Percentiles rank a stretch among this genome's conserved stretches.
Evolutionary conservation across 1,139 yeast genomes (phyloP).

Genomic region (Suhomyces chickasaworum): DNA sequence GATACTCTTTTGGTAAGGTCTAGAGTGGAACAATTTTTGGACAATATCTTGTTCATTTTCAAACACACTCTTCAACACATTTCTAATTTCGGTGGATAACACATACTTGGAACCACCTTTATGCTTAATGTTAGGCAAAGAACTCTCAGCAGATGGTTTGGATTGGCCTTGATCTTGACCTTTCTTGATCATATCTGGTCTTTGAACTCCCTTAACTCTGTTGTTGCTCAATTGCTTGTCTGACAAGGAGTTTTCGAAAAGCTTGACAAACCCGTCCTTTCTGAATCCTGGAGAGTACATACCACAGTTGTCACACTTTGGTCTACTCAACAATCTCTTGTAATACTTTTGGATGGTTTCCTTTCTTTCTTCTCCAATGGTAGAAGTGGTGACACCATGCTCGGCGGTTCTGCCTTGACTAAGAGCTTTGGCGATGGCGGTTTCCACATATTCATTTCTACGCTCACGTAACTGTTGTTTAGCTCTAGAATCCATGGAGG

Average conservation of each 20-base stretch:
- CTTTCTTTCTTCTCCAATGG: slow-evolving; percentile 87
- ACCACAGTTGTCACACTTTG: slow-evolving; percentile 93
- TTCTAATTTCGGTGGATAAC: slow-evolving; percentile 82
- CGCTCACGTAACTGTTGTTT: slow-evolving; percentile 53
- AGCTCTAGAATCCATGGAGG: slow-evolving; percentile 39
- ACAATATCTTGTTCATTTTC: slow-evolving; percentile 65
- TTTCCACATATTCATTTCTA: slow-evolving; percentile 71
- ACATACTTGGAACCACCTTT: slow-evolving; percentile 81
- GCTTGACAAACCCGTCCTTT: slow-evolving; percentile 91
- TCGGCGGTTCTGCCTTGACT: slow-evolving; percentile 72
- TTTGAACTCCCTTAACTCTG: slow-evolving; percentile 73
- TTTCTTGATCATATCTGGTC: slow-evolving; percentile 67
- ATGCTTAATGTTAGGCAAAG: slow-evolving; percentile 50
- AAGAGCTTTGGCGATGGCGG: slow-evolving; percentile 72
- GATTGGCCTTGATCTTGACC: slow-evolving; percentile 24
- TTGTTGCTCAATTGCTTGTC: slow-evolving; percentile 83
- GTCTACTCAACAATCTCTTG: slow-evolving; percentile 68
- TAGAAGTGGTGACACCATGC: slow-evolving; percentile 75
- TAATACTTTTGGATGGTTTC: slow-evolving; percentile 72
- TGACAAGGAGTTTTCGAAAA: slow-evolving; percentile 82
- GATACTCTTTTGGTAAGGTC: slow-evolving; percentile 56
- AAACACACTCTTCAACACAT: slow-evolving; percentile 74
- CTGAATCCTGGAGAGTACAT: slow-evolving; percentile 93
- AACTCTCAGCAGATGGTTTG: slow-evolving; percentile 16
- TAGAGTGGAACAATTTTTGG: slow-evolving; percentile 70